A percentile compares a stretch with the other conserved stretches of the same genome.
phyloP scores from a whole-genome alignment of 306 rosid genomes.

The Cicer pinnatifidum region DNA sequence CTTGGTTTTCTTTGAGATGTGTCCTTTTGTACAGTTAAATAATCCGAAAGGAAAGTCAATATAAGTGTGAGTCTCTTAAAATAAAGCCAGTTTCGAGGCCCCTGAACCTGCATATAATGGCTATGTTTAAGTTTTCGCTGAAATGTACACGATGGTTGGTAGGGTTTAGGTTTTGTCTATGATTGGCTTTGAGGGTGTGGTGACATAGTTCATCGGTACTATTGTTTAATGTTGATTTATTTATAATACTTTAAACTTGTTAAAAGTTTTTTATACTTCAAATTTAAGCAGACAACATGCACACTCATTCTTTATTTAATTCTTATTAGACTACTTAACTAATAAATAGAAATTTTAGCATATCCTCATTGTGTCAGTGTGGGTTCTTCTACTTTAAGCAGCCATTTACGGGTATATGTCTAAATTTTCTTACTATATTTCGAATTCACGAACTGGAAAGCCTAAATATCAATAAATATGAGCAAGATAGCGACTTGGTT shows the following conservation, averaged over 20 bases:
- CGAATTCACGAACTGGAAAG: not conserved
- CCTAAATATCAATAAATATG: not conserved
- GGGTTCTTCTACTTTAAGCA: not conserved
- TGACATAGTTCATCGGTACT: not conserved
- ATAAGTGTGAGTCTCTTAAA: not conserved
- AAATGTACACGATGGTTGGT: not conserved
- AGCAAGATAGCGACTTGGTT: not conserved
- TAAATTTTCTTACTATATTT: not conserved
- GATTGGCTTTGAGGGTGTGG: not conserved
- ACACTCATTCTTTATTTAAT: not conserved
- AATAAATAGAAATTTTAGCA: not conserved
- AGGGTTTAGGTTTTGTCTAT: not conserved
- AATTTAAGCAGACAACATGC: not conserved
- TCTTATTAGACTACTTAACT: too few relatives aligned
- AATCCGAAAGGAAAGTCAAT: constrained; percentile 4
- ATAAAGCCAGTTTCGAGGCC: not conserved
- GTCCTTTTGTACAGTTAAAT: constrained; percentile 31
- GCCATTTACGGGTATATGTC: not conserved
- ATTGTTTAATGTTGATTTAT: not conserved
- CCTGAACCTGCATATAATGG: not conserved
- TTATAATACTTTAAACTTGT: not conserved
- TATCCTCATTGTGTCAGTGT: not conserved
- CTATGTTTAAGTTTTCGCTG: not conserved
- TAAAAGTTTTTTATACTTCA: not conserved
- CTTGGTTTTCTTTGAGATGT: not conserved